Base-by-base conservation (phyloP, 2,329 filamentous ascomycete species). In the Alternaria tenuissima region DNA sequence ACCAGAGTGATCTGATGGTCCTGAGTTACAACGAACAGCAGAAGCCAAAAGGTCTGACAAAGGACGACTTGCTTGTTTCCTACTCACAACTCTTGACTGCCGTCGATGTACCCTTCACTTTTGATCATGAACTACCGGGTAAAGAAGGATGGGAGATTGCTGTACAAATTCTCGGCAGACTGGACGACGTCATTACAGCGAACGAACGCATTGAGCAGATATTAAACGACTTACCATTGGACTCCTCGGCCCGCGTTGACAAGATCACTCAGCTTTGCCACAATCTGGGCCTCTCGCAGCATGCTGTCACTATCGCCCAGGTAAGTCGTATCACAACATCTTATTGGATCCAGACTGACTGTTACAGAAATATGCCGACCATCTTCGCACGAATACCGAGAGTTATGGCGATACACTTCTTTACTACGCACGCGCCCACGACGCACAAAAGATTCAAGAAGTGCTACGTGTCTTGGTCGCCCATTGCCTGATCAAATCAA, bases 351-450 rank as follows among this genome's bases (percentile, higher is more conserved):
- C 16, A 52, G 20, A 26, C 72, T 79, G 49, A 76, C 66, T 46
- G 39, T 38, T 24, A 20, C 28, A 96, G 92, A 89, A 90, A 66
- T 97, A 93, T 75, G 94, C 93, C 58, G 90, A 97, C 66, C 85
- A 89, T 48, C 84, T 97, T 39, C 87, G 89, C 11, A 85, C 88
- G 61, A 86, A 88, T 42, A 90, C 91, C 0, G 87, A 92, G 69
- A 87, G 90, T 55, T 97, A 94, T 68, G 94, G 94, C 55, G 88
- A 94, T 65, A 92, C 93, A 1, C 85, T 98, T 20, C 89, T 95
- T 81, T 97, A 96, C 82, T 98, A 95, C 76, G 91, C 94, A 24
- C 87, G 96, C 12, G 91, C 93, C 3, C 93, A 96, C 73, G 88
- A 89, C 26, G 82, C 88, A 2, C 84, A 86, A 64, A 96, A 94